Conservation (phyloP, 2,329 filamentous ascomycete species). For the Fusarium sp. region DNA sequence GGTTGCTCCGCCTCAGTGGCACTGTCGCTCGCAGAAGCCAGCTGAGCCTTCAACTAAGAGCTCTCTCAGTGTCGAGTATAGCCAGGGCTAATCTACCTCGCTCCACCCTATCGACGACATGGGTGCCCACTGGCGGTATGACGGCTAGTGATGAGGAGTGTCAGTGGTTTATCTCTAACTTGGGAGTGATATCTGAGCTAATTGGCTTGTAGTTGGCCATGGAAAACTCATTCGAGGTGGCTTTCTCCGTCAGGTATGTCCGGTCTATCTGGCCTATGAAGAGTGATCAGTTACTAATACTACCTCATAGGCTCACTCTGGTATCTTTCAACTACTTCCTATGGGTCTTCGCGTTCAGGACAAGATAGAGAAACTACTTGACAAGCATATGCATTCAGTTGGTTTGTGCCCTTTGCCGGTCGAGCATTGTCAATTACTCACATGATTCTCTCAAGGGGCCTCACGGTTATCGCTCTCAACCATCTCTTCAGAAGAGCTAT, state of each 20-base stretch:
- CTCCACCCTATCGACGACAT: slow-evolving; percentile 75
- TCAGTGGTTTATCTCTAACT: slow-evolving; percentile 42
- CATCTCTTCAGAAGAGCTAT: slow-evolving; percentile 86
- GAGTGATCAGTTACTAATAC: slow-evolving; percentile 9
- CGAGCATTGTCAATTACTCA: slow-evolving; percentile 8
- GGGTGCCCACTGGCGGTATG: slow-evolving; percentile 81
- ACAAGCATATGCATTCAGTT: slow-evolving; percentile 86
- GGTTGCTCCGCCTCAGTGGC: slow-evolving; percentile 22
- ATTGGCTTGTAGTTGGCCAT: slow-evolving; percentile 66
- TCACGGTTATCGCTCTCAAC: slow-evolving; percentile 87
- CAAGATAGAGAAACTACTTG: slow-evolving; percentile 87
- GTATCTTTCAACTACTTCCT: slow-evolving; percentile 92
- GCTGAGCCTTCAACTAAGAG: slow-evolving; percentile 27
- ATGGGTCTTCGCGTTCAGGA: slow-evolving; percentile 88
- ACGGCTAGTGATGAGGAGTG: slow-evolving; percentile 67
- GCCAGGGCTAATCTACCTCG: slow-evolving; percentile 51
- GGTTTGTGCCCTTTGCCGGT: slow-evolving; percentile 58
- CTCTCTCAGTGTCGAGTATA: slow-evolving; percentile 37
- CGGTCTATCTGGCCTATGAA: not conserved
- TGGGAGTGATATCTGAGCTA: slow-evolving; percentile 15
- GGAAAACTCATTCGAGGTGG: slow-evolving; percentile 77
- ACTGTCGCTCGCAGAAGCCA: slow-evolving; percentile 13
- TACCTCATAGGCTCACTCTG: slow-evolving; percentile 76
- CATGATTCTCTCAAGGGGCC: slow-evolving; percentile 64
- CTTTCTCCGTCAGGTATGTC: slow-evolving; percentile 76